Conservation (phyloP, 2,329 filamentous ascomycete species). For the Chaetomium strumarium region DNA sequence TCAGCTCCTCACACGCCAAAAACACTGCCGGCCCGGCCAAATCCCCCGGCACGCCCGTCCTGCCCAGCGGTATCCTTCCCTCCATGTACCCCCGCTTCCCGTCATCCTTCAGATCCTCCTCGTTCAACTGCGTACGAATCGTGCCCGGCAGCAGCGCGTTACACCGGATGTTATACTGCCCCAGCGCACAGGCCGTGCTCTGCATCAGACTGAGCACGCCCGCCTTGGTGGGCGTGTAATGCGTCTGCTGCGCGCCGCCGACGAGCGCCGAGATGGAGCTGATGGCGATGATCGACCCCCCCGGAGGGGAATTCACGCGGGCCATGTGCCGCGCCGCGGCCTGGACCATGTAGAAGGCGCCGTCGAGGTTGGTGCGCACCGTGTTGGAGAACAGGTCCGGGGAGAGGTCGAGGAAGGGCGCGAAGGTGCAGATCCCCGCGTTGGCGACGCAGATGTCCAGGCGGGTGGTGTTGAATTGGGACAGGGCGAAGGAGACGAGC, state of each 20-base stretch:
- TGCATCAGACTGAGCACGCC: constrained; percentile 78
- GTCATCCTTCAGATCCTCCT: constrained; percentile 70
- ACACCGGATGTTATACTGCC: constrained; percentile 69
- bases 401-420: constrained; percentile 72
- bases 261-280: constrained; percentile 70
- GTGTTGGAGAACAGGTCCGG: constrained; percentile 66
- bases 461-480: constrained; percentile 48
- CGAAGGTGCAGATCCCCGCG: constrained; percentile 82
- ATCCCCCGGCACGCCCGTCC: constrained; percentile 67
- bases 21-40: constrained; percentile 81
- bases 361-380: constrained; percentile 73
- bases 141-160: constrained; percentile 82
- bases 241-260: constrained; percentile 70
- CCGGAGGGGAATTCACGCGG: constrained; percentile 50
- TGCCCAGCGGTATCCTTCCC: constrained; percentile 69
- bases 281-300: constrained; percentile 75
- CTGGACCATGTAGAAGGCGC: constrained; percentile 84
- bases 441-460: constrained; percentile 82
- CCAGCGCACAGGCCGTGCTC: constrained; percentile 72
- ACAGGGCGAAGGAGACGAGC: constrained; percentile 62
- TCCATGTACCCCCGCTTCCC: constrained; percentile 74
- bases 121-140: constrained; percentile 77
- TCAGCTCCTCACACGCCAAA: constrained; percentile 71
- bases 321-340: constrained; percentile 82
- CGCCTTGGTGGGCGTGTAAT: constrained; percentile 87